Evolutionary conservation across 331 rosid genomes (phyloP), one percentile per base, ranked within the genome.

Genomic region (Quercus tomentella): DNA sequence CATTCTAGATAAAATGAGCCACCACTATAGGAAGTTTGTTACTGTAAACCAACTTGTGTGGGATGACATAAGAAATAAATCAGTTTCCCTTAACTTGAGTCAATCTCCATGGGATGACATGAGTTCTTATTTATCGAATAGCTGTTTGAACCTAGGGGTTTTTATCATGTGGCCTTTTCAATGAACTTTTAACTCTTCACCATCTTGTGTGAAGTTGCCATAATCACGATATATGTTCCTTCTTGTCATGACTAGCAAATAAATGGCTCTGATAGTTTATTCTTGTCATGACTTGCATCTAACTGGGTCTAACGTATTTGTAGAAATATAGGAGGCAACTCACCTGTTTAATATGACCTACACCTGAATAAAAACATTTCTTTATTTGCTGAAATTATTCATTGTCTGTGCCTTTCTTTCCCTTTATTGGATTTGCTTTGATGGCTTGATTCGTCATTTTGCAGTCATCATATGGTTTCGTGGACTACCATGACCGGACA

Each of bases 381-480:
- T 58, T 60, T 60, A 67, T 20, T 4, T 67, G 17, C 52, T 67
- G 72, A 56, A 51, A 66, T 57, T 76, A 30, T 56, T 74, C 56
- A 45, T 72, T 61, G 41, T 31, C 26, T 31, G 35, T 35, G 17
- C 28, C 41, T 56, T 33, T 18, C 57, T 31, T 73, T 79, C 45
- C 69, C 49, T 56, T 49, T 75, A 69, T 51, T 80, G 73, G 74
- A 71, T 31, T 57, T 78, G 72, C 51, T 21, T 43, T 67, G n/a
- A 75, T 63, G 9, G 18, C 37, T 56, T 25, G 43, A 45, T 79
- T 62, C 74, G 37, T 70, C 57, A 21, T 72, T 76, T 83, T 79
- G 66, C 89, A 88, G 92, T 88, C 92, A 76, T 88, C 92, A 12
- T 88, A 86, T 77, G 92, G 92, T 72, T 88, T 88, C 51, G 92